phyloP scores from a whole-genome alignment of 371 early-diverging fungal genomes.

The Mortierella sp. region DNA sequence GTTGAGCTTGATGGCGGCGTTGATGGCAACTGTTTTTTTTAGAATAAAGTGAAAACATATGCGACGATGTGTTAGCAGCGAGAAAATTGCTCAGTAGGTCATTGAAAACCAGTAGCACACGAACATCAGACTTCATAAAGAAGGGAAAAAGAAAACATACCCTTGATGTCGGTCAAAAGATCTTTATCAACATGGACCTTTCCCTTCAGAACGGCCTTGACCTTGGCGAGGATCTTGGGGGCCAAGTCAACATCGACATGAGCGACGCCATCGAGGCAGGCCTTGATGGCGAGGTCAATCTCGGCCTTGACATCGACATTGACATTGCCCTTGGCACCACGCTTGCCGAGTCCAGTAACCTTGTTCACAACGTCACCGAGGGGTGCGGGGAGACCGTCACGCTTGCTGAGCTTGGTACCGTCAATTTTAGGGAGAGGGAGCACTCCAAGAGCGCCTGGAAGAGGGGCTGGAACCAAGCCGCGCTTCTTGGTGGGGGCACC shows the following conservation, averaged over 20 bases:
- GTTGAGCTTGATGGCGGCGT: neutral
- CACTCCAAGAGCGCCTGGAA: too few relatives aligned
- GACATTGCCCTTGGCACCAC: neutral
- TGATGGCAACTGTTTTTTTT: neutral
- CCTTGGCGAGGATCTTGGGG: neutral
- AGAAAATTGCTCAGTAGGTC: too few relatives aligned
- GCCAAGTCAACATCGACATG: neutral
- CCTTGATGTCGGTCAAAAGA: neutral
- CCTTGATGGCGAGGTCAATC: neutral
- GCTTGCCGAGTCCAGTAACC: neutral
- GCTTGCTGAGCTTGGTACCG: too few relatives aligned
- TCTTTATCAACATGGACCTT: neutral
- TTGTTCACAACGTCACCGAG: too few relatives aligned
- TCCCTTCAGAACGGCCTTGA: neutral
- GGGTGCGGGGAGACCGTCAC: too few relatives aligned
- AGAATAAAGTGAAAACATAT: neutral
- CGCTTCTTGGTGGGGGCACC: too few relatives aligned
- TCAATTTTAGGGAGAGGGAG: too few relatives aligned
- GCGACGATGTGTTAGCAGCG: neutral
- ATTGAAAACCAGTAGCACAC: too few relatives aligned
- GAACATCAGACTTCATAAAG: neutral
- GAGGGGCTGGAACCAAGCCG: too few relatives aligned
- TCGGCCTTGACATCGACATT: slow-evolving; percentile 1
- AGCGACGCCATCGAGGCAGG: neutral
- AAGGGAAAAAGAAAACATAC: neutral